Base-by-base conservation (phyloP, 164 flowering plant species). In the Euptelea pleiosperma region DNA sequence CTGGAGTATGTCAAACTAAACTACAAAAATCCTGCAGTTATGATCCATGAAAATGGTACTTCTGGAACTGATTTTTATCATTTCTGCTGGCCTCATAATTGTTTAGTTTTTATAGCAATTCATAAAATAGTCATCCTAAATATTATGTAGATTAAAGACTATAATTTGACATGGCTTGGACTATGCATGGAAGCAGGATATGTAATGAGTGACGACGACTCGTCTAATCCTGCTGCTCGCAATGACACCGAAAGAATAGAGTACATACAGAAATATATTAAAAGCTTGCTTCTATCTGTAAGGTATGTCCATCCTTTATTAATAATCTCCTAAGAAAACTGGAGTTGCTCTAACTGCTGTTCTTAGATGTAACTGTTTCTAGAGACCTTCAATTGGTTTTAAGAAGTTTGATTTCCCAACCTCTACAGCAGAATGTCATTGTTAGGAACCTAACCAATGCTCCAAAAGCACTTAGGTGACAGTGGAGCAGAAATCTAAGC, bases 1-100 rank as follows among this genome's bases (percentile, higher is more conserved):
- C 36, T 56, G 47, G 60, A 56, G 24, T 56, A 56, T 26, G 45
- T 56, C 34, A 56, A 55, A 26, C 0, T 55, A 29, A 26, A 41
- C 4, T 56, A 56, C 36, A 29, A 42, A 6, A 56, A 41, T 56
- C 60, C 60, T 56, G 60, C 49, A 15, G 36, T 42, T 41, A 22
- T 56, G 3, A 41, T 56, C 35, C 60, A 56, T 40, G 60, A 56
- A 42, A 56, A 56, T 56, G 60, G 60, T 39, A 56, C 26, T 25
- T 0, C 11, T 6, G 14, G 14, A 31, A 41, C 7, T n/a, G 2
- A 6, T 18, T 15, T 14, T 22, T 22, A 8, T 8, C 30, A 14
- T 0, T 15, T 55, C 39, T 21, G n/a, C n/a, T n/a, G n/a, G n/a
- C n/a, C n/a, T n/a, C n/a, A n/a, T n/a, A n/a, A 46, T 2, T 12